Percentiles rank a stretch among this genome's conserved stretches.
phyloP scores from a whole-genome alignment of 2,329 filamentous ascomycete species.

The Monilinia polystroma region DNA sequence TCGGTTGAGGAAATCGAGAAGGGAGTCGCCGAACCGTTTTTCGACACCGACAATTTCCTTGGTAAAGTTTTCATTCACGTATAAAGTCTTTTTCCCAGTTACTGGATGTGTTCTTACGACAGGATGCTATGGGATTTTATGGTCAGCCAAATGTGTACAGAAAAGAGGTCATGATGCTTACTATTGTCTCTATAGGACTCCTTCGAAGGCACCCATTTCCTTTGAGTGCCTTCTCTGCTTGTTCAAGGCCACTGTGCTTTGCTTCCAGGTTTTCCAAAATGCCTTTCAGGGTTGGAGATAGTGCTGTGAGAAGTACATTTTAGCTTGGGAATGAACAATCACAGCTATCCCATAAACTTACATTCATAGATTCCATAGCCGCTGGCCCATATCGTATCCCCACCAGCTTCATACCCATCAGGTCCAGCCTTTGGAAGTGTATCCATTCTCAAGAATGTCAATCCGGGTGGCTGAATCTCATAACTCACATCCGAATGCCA shows the following conservation, averaged over 20 bases:
- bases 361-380: conserved; percentile 49
- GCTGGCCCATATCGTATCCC: conserved; percentile 65
- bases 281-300: conserved; percentile 13
- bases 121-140: conserved; percentile 31
- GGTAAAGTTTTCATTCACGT: conserved; percentile 31
- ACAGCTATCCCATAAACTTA: conserved; percentile 45
- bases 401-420: conserved; percentile 20
- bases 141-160: background rate
- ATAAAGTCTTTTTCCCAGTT: conserved; percentile 34
- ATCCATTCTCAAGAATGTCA: conserved; percentile 51
- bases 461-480: conserved; percentile 51
- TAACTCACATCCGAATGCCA: conserved; percentile 46
- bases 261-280: conserved; percentile 14
- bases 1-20: conserved; percentile 33
- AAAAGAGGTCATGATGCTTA: background rate
- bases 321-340: conserved; percentile 45
- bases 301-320: conserved; percentile 39
- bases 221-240: conserved; percentile 9
- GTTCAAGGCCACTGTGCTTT: conserved; percentile 18
- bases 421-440: conserved; percentile 62
- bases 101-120: conserved; percentile 39
- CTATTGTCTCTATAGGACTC: conserved; percentile 35
- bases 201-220: conserved; percentile 29
- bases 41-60: conserved; percentile 36
- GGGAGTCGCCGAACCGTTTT: conserved; percentile 32